Base-by-base conservation (phyloP, 371 early-diverging fungal species). In the Haplosporangium sp. region DNA sequence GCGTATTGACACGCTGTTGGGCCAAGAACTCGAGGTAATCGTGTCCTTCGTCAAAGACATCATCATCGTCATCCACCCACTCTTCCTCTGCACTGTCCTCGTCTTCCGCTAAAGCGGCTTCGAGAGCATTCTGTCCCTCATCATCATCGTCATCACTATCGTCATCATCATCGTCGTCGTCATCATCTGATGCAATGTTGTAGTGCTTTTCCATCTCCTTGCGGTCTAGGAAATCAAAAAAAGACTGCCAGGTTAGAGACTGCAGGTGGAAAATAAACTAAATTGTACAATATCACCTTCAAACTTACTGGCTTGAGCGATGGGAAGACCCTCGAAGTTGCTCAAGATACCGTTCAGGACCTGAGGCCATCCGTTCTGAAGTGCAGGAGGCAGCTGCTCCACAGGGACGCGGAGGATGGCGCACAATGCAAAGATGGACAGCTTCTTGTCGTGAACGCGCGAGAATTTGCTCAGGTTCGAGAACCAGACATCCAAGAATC, bases 381-480 rank as follows among this genome's bases (percentile, higher is more conserved):
- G 79, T 9, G 89, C 74, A 0, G 85, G 68, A 9, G 97, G 97
- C 11, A 95, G 75, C 62, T 89, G 86, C 5, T 87, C 90, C 16
- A 83, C 67, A 5, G 95, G 93, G 1, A 94, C 81, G 12, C 84
- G 84, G 43, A 96, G 65, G 18, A 98, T 66, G 0, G 94, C 76
- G 59, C 91, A 92, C 37, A 97, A 79, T 0, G 96, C 88, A 45
- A 95, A 74, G 52, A 98, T 93, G 11, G 87, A 86, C 14, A 97
- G 86, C 83, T 94, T 95, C 87, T 95, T 96, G 84, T 98, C 98
- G 73, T 96, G 95, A 7, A 98, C 97, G 56, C 96, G 86, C 54
- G 86, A 73, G 74, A 96, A 94, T 62, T 86, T 85, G 48, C 86
- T 87, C 23, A 94, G 66, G 46, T 86, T 85, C 48, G 85, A 80